These are phyloP conservation scores for Fusarium nurragi DNA, from an alignment of 2,329 filamentous ascomycete species.

Conservation along the genomic window DNA sequence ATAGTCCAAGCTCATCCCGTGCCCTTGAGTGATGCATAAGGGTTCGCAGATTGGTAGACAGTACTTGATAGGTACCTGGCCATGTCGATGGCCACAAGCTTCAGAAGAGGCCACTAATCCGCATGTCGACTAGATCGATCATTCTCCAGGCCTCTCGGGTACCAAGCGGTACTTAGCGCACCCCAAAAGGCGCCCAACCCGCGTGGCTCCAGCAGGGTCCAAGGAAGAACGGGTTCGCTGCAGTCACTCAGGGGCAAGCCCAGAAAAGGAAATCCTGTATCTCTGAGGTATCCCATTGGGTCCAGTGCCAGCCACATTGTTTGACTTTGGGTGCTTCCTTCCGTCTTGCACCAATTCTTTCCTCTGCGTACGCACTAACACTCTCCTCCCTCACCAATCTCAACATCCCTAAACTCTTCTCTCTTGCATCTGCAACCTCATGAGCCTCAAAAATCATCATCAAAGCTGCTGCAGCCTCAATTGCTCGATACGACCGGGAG, in stretches of 20 bases:
- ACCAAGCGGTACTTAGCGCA: constrained; percentile 3
- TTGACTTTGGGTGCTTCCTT: neutral
- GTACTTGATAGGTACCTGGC: constrained; percentile 19
- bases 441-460: neutral
- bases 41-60: neutral
- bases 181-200: constrained; percentile 1
- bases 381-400: constrained; percentile 8
- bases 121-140: neutral
- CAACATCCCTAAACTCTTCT: constrained; percentile 6
- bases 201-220: constrained; percentile 30
- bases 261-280: constrained; percentile 28
- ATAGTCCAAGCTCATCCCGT: constrained; percentile 25
- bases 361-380: no score
- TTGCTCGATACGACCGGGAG: constrained; percentile 21
- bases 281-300: constrained; percentile 9
- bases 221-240: constrained; percentile 12
- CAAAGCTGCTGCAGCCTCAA: constrained; percentile 15
- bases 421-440: neutral
- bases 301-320: constrained; percentile 8
- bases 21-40: constrained; percentile 16
- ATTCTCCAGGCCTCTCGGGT: neutral
- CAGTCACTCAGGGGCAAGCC: constrained; percentile 27
- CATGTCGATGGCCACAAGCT: constrained; percentile 16
- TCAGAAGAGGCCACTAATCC: constrained; percentile 23
- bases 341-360: constrained; percentile 21